Evolutionary conservation across 352 stramenopile species (phyloP).

Genomic region (Lagenidium sp.): DNA sequence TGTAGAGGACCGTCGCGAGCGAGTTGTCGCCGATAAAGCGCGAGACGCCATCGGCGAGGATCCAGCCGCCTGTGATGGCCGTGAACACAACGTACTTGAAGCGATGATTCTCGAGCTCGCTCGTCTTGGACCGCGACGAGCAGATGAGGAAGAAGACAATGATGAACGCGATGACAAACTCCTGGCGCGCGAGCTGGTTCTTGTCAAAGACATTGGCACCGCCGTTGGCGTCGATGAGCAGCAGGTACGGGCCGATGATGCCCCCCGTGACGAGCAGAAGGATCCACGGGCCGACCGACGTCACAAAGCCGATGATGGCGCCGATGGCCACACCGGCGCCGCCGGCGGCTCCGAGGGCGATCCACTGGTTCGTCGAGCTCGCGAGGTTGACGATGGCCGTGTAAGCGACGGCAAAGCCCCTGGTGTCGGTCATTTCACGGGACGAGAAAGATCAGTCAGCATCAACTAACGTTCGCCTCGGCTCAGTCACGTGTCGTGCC

Average conservation of each 20-base stretch:
- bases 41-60: slow-evolving; percentile 63
- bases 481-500: too few relatives aligned
- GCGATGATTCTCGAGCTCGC: slow-evolving; percentile 80
- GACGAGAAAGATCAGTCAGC: background rate
- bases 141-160: slow-evolving; percentile 85
- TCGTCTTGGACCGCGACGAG: slow-evolving; percentile 63
- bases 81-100: slow-evolving; percentile 87
- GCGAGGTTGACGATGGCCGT: slow-evolving; percentile 51
- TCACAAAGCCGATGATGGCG: slow-evolving; percentile 69
- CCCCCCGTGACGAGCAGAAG: slow-evolving; percentile 57
- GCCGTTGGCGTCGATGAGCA: slow-evolving; percentile 70
- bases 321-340: slow-evolving; percentile 57
- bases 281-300: slow-evolving; percentile 54
- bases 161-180: slow-evolving; percentile 84
- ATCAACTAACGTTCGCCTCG: too few relatives aligned
- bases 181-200: slow-evolving; percentile 75
- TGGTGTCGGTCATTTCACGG: too few relatives aligned
- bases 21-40: slow-evolving; percentile 52
- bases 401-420: slow-evolving; percentile 61
- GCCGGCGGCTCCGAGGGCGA: slow-evolving; percentile 46
- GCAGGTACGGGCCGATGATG: slow-evolving; percentile 60
- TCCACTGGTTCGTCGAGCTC: slow-evolving; percentile 63
- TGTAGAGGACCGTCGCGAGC: slow-evolving; percentile 54
- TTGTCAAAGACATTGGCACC: slow-evolving; percentile 56
- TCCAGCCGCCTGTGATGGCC: slow-evolving; percentile 59